These are phyloP conservation scores for Globisporangium lucens DNA, from an alignment of 352 stramenopile genomes.

Conservation along the genomic window DNA sequence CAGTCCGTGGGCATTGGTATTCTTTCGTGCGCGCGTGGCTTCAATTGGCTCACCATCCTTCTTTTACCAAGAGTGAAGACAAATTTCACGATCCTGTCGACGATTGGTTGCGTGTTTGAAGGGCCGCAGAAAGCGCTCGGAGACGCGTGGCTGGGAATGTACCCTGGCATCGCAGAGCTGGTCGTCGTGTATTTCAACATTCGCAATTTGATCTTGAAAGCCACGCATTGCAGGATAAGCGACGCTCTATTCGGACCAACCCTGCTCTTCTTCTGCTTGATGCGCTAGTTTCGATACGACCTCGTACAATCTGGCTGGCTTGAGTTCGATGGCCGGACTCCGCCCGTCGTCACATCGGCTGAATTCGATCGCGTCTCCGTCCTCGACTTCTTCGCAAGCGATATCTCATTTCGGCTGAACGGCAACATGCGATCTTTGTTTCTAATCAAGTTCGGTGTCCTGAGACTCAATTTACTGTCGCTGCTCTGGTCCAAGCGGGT, in stretches of 20 bases:
- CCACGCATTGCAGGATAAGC: slow-evolving; percentile 27
- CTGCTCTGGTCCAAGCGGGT: neutral
- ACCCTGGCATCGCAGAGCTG: no score
- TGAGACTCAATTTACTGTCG: neutral
- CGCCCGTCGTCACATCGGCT: slow-evolving; percentile 22
- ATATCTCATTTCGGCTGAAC: neutral
- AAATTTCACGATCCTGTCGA: no score
- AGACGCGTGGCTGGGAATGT: slow-evolving; percentile 14
- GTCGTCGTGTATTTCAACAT: slow-evolving; percentile 40
- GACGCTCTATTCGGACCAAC: slow-evolving; percentile 42
- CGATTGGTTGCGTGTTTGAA: slow-evolving; percentile 30
- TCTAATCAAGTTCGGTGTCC: neutral
- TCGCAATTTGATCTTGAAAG: slow-evolving; percentile 39
- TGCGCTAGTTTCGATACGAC: slow-evolving; percentile 29
- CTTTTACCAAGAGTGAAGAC: slow-evolving; percentile 9
- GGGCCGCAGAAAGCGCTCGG: slow-evolving; percentile 38
- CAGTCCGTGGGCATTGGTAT: slow-evolving; percentile 16
- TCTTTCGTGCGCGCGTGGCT: slow-evolving; percentile 7
- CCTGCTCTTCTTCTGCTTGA: slow-evolving; percentile 28
- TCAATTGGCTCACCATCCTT: no score
- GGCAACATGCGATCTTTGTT: neutral
- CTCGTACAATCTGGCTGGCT: slow-evolving; percentile 19
- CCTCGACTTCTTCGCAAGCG: slow-evolving; percentile 7
- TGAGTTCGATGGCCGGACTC: slow-evolving; percentile 27
- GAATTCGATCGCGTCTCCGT: slow-evolving; percentile 27